Percentiles rank a stretch among this genome's conserved stretches.
Conservation (phyloP, 1,284 basidiomycete species). For the Ganoderma lingzhi region DNA sequence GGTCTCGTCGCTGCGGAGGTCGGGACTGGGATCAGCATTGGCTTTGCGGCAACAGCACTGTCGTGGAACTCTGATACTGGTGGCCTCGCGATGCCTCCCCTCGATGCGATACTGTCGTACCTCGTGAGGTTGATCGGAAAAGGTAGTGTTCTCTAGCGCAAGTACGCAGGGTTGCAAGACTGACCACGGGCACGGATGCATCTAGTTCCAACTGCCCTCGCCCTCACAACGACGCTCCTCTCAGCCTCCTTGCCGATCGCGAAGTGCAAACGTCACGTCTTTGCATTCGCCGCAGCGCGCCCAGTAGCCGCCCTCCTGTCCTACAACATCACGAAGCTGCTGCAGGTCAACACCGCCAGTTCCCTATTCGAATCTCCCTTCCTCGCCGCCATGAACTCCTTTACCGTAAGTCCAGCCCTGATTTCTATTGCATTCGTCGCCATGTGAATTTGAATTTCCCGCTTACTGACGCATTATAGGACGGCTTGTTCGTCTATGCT, state of each 20-base stretch:
- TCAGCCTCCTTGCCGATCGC: not conserved
- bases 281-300: not conserved
- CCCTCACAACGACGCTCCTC: conserved; percentile 7
- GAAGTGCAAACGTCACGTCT: not conserved
- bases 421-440: not conserved
- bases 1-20: not conserved
- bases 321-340: not conserved
- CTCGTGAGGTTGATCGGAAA: not conserved
- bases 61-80: not conserved
- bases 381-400: not conserved
- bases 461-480: not conserved
- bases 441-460: not conserved
- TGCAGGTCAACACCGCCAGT: not conserved
- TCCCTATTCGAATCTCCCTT: not conserved
- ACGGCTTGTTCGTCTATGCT: not conserved
- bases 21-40: not conserved
- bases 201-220: not conserved
- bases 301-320: not conserved
- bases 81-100: not conserved
- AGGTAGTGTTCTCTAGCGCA: not conserved
- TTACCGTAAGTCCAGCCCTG: not conserved
- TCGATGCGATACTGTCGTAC: not conserved
- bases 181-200: not conserved
- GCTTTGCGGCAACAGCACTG: not conserved
- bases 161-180: not conserved